A percentile compares a stretch with the other conserved stretches of the same genome.
Conservation (phyloP, 2,329 filamentous ascomycete genomes). For the Nothophoma quercina region DNA sequence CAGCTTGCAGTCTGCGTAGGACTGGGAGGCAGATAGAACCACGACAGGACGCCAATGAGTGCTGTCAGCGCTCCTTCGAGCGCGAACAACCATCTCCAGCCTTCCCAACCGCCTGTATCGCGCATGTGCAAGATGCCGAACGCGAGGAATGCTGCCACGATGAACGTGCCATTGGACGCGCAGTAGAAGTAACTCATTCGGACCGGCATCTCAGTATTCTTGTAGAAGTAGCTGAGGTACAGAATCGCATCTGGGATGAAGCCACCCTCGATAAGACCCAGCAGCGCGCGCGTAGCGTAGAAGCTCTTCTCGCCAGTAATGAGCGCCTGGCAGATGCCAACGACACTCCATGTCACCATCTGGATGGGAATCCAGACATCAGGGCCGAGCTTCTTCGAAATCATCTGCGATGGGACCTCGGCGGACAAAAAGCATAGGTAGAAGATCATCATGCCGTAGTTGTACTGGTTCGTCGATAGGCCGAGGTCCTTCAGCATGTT, state of each 20-base stretch:
- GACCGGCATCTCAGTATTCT: neutral
- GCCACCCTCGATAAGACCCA: neutral
- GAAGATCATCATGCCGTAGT: neutral
- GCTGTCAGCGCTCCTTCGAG: neutral
- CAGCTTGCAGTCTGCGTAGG: neutral
- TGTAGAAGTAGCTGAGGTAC: neutral
- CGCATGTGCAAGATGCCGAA: neutral
- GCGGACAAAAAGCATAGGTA: neutral
- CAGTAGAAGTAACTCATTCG: neutral
- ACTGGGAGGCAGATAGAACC: neutral
- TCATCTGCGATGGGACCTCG: neutral
- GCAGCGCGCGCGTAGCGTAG: neutral
- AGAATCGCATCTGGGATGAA: neutral
- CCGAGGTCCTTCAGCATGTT: neutral
- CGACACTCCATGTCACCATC: neutral
- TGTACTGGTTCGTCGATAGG: neutral
- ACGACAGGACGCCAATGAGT: neutral
- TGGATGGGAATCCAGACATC: neutral
- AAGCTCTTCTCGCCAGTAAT: neutral
- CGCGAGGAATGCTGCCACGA: neutral
- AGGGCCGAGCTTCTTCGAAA: neutral
- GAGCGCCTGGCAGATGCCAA: neutral
- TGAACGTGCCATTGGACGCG: neutral
- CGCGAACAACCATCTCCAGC: neutral
- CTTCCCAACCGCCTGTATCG: neutral